Evolutionary conservation across 441 rosid species (phyloP).

Genomic region (Euphorbia schlechtendalii): DNA sequence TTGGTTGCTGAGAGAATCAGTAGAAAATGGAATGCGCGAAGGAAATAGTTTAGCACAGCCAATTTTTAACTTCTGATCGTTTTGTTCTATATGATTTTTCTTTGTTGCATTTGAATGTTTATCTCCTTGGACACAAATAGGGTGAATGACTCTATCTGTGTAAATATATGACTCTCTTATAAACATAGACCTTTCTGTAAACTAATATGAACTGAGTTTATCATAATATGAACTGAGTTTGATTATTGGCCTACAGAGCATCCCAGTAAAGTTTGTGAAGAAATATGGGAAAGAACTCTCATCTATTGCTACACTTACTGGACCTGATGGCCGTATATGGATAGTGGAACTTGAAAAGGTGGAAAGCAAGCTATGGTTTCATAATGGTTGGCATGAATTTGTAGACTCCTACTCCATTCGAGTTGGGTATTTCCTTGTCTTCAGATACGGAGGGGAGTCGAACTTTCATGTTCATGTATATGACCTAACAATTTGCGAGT

Average conservation of each 20-base stretch:
- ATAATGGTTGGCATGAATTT: slow-evolving; percentile 38
- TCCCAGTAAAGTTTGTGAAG: slow-evolving; percentile 37
- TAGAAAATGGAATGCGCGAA: no score
- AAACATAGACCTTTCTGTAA: no score
- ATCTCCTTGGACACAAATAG: not conserved
- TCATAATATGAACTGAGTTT: no score
- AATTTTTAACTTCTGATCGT: no score
- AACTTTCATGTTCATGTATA: slow-evolving; percentile 28
- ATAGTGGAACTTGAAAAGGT: slow-evolving; percentile 25
- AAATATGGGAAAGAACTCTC: slow-evolving; percentile 33
- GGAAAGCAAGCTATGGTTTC: slow-evolving; percentile 28
- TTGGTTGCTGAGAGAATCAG: not conserved
- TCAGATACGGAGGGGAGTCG: slow-evolving; percentile 32
- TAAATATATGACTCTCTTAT: no score
- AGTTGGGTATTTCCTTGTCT: slow-evolving; percentile 27
- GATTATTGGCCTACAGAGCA: slow-evolving; percentile 24
- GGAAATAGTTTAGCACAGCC: no score
- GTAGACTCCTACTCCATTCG: slow-evolving; percentile 24
- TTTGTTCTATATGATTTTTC: not conserved
- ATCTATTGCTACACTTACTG: slow-evolving; percentile 21
- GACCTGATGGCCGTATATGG: slow-evolving; percentile 34
- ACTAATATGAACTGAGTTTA: no score
- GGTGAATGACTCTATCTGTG: no score
- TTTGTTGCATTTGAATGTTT: not conserved
- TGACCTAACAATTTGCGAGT: slow-evolving; percentile 32